phyloP scores from a whole-genome alignment of 1,284 basidiomycete species.

The Fomitopsis palustris region DNA sequence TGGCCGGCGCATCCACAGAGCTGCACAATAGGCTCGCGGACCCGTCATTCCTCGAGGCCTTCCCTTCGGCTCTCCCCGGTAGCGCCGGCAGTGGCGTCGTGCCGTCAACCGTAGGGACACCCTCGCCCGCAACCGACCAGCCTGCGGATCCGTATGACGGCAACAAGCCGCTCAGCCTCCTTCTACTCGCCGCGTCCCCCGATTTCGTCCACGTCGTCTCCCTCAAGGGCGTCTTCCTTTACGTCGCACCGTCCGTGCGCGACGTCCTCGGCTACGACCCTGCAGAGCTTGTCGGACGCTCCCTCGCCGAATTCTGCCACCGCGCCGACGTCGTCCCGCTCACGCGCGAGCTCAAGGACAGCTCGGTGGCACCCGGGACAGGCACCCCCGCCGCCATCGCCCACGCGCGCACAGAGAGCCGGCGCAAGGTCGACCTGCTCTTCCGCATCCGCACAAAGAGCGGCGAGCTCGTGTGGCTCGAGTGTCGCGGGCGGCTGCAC shows the following conservation, averaged over 20 bases:
- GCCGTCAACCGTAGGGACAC: slow-evolving; percentile 14
- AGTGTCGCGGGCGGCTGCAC: slow-evolving; percentile 81
- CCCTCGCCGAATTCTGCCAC: slow-evolving; percentile 80
- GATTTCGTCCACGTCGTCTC: slow-evolving; percentile 91
- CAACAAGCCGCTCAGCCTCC: slow-evolving; percentile 52
- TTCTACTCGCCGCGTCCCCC: slow-evolving; percentile 65
- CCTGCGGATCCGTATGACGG: slow-evolving; percentile 29
- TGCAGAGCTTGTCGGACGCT: slow-evolving; percentile 77
- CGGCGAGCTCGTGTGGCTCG: slow-evolving; percentile 80
- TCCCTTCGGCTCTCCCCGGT: slow-evolving; percentile 33
- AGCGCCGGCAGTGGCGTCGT: slow-evolving; percentile 19
- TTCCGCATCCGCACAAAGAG: slow-evolving; percentile 71
- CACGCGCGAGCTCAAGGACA: slow-evolving; percentile 91
- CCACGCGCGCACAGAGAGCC: slow-evolving; percentile 7
- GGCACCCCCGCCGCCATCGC: slow-evolving; percentile 9
- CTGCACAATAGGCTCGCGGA: slow-evolving; percentile 37
- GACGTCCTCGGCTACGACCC: slow-evolving; percentile 78
- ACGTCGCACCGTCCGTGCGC: slow-evolving; percentile 81
- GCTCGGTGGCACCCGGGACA: slow-evolving; percentile 36
- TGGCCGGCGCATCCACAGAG: slow-evolving; percentile 38
- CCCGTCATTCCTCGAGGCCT: slow-evolving; percentile 30
- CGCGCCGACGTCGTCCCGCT: slow-evolving; percentile 88
- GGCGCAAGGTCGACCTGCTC: slow-evolving; percentile 65
- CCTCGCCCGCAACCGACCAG: slow-evolving; percentile 18
- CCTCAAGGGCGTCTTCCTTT: slow-evolving; percentile 91